A percentile compares a stretch with the other conserved stretches of the same genome.
phyloP scores from a whole-genome alignment of 257 asterid species.

The Solanum gandarillasii region DNA sequence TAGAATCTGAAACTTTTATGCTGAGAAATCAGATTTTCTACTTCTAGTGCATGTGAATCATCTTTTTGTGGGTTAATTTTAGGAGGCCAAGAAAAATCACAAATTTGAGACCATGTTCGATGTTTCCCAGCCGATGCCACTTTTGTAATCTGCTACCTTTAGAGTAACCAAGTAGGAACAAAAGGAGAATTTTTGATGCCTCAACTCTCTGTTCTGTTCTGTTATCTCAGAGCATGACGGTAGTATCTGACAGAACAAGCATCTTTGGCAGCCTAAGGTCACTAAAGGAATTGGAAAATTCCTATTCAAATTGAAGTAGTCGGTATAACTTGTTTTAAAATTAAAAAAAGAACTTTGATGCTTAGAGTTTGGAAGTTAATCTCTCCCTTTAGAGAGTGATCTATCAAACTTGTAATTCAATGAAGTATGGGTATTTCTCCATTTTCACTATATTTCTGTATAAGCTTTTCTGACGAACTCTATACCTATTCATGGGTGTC shows the following conservation, averaged over 20 bases:
- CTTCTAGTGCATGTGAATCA: neutral
- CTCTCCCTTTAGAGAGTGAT: neutral
- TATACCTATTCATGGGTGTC: neutral
- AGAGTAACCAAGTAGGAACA: neutral
- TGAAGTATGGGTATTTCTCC: neutral
- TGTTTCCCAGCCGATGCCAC: neutral
- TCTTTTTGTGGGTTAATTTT: neutral
- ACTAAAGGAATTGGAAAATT: neutral
- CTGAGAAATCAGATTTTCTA: neutral
- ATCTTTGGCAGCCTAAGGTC: neutral
- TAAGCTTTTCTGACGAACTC: neutral
- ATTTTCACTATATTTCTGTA: neutral
- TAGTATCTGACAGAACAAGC: neutral
- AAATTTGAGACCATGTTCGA: neutral
- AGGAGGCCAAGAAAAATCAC: neutral
- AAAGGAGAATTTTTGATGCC: neutral
- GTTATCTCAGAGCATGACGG: neutral
- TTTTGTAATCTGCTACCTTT: neutral
- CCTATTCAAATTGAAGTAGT: neutral
- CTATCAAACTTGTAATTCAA: neutral
- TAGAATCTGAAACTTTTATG: neutral
- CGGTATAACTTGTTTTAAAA: neutral
- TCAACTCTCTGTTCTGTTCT: neutral
- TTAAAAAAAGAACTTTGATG: neutral
- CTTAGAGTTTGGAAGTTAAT: neutral